Evolutionary conservation across 306 rosid genomes (phyloP).

Genomic region (Oemleria cerasiformis): DNA sequence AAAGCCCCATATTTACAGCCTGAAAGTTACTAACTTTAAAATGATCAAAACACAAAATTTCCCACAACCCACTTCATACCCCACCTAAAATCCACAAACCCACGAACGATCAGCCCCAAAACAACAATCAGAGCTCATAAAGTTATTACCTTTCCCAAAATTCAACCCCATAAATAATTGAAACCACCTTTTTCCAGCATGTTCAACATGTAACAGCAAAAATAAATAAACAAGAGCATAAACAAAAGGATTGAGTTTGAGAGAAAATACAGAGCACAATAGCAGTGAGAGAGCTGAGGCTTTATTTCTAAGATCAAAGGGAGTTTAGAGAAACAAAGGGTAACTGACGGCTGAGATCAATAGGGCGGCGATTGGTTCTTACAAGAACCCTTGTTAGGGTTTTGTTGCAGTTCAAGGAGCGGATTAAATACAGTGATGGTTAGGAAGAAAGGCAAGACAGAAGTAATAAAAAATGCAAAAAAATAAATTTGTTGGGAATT

Average conservation of each 20-base stretch:
- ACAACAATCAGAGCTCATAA: slow-evolving; percentile 3
- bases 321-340: slow-evolving; percentile 4
- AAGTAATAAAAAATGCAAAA: background rate
- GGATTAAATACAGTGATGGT: slow-evolving; percentile 59
- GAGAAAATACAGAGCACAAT: background rate
- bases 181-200: slow-evolving; percentile 12
- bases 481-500: background rate
- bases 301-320: slow-evolving; percentile 17
- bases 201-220: slow-evolving; percentile 11
- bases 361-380: slow-evolving; percentile 75
- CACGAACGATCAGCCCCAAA: slow-evolving; percentile 27
- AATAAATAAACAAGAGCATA: background rate
- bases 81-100: slow-evolving; percentile 13
- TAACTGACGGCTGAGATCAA: slow-evolving; percentile 32
- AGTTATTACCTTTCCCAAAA: background rate
- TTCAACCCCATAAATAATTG: slow-evolving; percentile 19
- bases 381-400: slow-evolving; percentile 86
- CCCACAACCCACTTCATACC: slow-evolving; percentile 22
- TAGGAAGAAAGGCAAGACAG: slow-evolving; percentile 1
- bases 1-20: slow-evolving; percentile 39
- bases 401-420: slow-evolving; percentile 51
- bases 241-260: background rate
- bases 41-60: slow-evolving; percentile 36
- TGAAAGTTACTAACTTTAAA: slow-evolving; percentile 21
- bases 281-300: slow-evolving; percentile 18